A percentile compares a stretch with the other conserved stretches of the same genome.
Conservation (phyloP, 192 early-diverging fungal genomes). For the Backusella parvicylindrica region DNA sequence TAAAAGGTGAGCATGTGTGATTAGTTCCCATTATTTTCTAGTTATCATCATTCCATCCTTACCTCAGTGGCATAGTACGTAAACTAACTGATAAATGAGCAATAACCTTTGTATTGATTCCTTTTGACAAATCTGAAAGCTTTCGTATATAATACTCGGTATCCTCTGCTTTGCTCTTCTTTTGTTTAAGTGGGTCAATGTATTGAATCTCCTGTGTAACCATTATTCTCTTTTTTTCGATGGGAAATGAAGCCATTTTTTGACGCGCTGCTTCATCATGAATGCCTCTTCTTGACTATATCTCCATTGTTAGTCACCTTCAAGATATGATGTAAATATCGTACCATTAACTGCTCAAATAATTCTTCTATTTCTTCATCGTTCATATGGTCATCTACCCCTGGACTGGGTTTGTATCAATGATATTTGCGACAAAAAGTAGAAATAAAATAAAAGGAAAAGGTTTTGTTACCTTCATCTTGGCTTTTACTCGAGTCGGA, state of each 20-base stretch:
- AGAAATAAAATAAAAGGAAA: background rate
- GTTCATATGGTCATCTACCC: conserved; percentile 2
- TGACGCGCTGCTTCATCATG: conserved; percentile 40
- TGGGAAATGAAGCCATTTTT: conserved; percentile 40
- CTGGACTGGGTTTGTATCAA: conserved; percentile 4
- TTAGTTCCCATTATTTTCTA: background rate
- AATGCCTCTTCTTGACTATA: conserved; percentile 46
- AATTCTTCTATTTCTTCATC: conserved; percentile 49
- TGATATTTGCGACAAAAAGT: background rate
- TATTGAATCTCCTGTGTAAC: conserved; percentile 43
- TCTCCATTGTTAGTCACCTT: background rate
- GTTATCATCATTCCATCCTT: background rate
- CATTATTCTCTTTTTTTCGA: conserved; percentile 54
- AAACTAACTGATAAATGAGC: conserved; percentile 47
- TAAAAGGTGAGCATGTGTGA: conserved; percentile 2
- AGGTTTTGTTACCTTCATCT: background rate
- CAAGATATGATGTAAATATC: background rate
- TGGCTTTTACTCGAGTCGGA: background rate
- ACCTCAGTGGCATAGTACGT: conserved; percentile 51
- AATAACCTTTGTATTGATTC: conserved; percentile 28
- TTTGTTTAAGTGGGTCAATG: conserved; percentile 14
- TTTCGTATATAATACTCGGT: conserved; percentile 54
- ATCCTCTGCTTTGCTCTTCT: conserved; percentile 14
- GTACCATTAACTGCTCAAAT: conserved; percentile 51
- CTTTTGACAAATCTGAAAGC: conserved; percentile 16